phyloP scores from a whole-genome alignment of 2,329 filamentous ascomycete genomes.

The Botrytis fabae region DNA sequence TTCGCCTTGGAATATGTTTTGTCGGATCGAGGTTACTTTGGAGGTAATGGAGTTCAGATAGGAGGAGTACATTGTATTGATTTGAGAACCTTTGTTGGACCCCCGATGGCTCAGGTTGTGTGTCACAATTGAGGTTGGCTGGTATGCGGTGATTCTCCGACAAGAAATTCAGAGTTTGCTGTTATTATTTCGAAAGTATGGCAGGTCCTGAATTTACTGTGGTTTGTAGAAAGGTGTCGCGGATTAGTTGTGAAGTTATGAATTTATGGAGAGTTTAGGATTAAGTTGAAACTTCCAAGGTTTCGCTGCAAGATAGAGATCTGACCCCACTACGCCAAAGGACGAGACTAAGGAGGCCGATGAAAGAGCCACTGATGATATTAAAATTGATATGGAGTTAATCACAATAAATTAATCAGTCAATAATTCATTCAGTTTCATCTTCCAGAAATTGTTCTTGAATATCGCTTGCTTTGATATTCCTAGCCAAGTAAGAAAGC shows the following conservation, averaged over 20 bases:
- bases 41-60: conserved; percentile 65
- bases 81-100: background rate
- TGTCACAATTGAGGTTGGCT: conserved; percentile 13
- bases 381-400: background rate
- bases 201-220: conserved; percentile 1
- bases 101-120: background rate
- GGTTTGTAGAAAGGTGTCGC: background rate
- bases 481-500: background rate
- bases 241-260: conserved; percentile 6
- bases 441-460: background rate
- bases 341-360: background rate
- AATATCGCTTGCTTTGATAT: conserved; percentile 3
- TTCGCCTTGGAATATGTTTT: conserved; percentile 69
- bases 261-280: conserved; percentile 3
- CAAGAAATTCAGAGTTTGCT: background rate
- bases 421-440: background rate
- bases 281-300: conserved; percentile 19
- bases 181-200: background rate
- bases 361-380: conserved; percentile 10
- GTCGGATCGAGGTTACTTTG: conserved; percentile 61
- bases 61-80: conserved; percentile 73
- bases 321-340: conserved; percentile 15
- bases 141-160: background rate
- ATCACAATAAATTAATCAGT: background rate
- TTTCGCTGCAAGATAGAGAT: conserved; percentile 24